Evolutionary conservation across 345 rosid genomes (phyloP).

Genomic region (Populus nigra): DNA sequence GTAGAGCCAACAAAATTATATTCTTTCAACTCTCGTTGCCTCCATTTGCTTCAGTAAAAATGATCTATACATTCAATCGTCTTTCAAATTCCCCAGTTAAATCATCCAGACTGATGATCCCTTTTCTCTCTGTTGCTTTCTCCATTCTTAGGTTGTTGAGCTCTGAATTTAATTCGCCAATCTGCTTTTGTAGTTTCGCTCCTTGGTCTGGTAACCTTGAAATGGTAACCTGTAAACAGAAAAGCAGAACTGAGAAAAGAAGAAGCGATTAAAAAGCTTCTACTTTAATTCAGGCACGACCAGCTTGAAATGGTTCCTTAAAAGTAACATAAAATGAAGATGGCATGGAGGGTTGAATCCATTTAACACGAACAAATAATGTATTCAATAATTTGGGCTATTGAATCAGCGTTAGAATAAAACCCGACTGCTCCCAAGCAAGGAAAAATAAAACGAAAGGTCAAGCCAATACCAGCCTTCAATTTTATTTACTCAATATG

Average conservation of each 20-base stretch:
- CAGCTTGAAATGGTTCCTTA: background rate
- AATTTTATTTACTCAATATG: background rate
- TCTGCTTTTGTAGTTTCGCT: constrained; percentile 62
- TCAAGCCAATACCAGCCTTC: background rate
- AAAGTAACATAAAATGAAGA: too few species aligned
- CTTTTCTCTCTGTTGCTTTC: constrained; percentile 20
- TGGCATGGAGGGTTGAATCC: background rate
- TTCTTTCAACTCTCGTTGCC: background rate
- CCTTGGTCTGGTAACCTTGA: constrained; percentile 82
- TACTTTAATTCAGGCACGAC: background rate
- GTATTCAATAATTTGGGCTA: background rate
- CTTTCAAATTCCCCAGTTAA: constrained; percentile 48
- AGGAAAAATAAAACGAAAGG: background rate
- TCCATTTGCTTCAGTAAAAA: background rate
- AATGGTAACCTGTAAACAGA: constrained; percentile 44
- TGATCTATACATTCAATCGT: constrained; percentile 52
- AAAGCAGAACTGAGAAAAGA: background rate
- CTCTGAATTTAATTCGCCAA: constrained; percentile 55
- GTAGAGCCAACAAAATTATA: background rate
- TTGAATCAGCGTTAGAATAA: background rate
- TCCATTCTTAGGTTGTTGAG: constrained; percentile 47
- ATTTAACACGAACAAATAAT: background rate
- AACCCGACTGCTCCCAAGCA: background rate
- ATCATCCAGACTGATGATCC: constrained; percentile 59
- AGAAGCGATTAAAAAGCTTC: background rate